A percentile compares a stretch with the other conserved stretches of the same genome.
Evolutionary conservation across 2,329 filamentous ascomycete species (phyloP).

Genomic region (Aspergillus vadensis): DNA sequence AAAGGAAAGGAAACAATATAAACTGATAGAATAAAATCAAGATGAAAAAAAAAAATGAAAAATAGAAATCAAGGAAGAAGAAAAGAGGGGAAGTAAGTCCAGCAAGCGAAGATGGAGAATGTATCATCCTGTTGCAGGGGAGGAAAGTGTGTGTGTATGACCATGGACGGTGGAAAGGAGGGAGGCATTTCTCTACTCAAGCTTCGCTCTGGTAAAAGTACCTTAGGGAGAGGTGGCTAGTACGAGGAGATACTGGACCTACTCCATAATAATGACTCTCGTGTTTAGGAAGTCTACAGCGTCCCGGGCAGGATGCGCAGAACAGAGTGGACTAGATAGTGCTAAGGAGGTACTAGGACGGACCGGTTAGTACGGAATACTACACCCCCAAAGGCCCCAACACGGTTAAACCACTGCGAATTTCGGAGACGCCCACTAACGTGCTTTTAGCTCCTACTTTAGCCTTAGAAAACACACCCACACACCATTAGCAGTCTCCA

Average conservation of each 20-base stretch:
- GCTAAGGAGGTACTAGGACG: conserved; percentile 3
- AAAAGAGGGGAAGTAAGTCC: neutral
- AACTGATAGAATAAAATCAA: too few species aligned
- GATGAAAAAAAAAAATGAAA: too few species aligned
- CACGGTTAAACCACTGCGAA: neutral
- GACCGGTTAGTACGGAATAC: conserved; percentile 2
- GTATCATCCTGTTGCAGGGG: neutral
- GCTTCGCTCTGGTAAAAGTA: neutral
- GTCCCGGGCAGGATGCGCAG: neutral
- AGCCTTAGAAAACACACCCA: conserved; percentile 16
- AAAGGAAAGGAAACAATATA: neutral
- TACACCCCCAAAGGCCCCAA: neutral
- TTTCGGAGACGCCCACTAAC: conserved; percentile 17
- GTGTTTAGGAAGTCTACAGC: neutral
- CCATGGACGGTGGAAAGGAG: neutral
- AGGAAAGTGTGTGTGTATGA: neutral
- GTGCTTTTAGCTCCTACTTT: neutral
- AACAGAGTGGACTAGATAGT: neutral
- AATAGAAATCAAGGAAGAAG: neutral
- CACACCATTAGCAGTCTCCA: conserved; percentile 22
- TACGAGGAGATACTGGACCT: neutral
- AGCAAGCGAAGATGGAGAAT: neutral
- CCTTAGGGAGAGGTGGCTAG: neutral
- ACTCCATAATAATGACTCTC: neutral
- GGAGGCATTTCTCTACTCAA: neutral